Conservation (phyloP, 768 basidiomycete genomes). For the Astraeus odoratus region DNA sequence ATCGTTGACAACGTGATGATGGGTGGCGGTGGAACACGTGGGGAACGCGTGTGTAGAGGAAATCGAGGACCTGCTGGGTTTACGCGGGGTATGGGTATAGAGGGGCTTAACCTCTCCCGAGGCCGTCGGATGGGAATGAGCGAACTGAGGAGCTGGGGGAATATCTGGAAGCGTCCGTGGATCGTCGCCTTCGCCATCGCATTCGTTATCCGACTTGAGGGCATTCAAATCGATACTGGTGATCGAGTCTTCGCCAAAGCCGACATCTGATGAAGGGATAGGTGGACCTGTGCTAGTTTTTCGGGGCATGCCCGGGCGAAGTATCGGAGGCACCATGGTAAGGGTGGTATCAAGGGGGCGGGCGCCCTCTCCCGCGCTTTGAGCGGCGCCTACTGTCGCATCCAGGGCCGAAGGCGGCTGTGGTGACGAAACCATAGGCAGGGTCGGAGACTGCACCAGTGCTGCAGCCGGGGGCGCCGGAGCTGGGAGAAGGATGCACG, state of each 20-base stretch:
- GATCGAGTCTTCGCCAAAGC: conserved; percentile 18
- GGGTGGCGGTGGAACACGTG: background rate
- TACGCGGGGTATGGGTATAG: conserved; percentile 19
- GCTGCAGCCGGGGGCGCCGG: background rate
- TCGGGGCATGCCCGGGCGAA: conserved; percentile 13
- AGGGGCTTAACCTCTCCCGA: conserved; percentile 3
- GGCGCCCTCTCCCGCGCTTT: background rate
- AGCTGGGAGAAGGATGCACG: background rate
- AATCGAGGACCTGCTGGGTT: conserved; percentile 14
- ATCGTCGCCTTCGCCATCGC: conserved; percentile 18
- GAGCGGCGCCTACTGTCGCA: background rate
- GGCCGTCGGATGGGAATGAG: background rate
- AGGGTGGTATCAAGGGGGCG: conserved; percentile 9
- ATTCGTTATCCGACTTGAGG: conserved; percentile 23
- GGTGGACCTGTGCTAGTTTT: conserved; percentile 2
- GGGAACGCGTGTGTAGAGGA: conserved; percentile 9
- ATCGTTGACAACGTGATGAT: background rate
- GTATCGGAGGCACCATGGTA: conserved; percentile 10
- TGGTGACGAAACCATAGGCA: background rate
- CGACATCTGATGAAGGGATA: conserved; percentile 1
- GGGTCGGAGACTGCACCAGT: conserved; percentile 4
- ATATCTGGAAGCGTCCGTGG: conserved; percentile 21
- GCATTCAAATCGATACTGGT: conserved; percentile 23
- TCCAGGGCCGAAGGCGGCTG: background rate
- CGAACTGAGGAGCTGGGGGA: conserved; percentile 16